Base-by-base conservation (phyloP, 257 asterid species). In the Paulownia fortunei region DNA sequence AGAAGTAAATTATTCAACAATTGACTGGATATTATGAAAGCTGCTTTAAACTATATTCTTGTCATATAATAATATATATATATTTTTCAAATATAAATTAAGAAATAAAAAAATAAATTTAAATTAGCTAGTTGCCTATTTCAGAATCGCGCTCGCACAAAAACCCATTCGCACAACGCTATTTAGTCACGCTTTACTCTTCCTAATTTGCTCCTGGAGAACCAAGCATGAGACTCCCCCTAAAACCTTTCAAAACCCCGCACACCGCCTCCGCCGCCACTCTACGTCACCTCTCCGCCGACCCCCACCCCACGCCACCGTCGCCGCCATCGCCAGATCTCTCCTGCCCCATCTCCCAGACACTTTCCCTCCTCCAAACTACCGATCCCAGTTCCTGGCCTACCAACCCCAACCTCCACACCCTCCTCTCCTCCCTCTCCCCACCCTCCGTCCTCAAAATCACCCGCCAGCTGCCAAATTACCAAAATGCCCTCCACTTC, bases 401-500 rank as follows among this genome's bases (percentile, higher is more conserved):
- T 47, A 24, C 85, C 76, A 77, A 81, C 73, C 27, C 91, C 36
- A 63, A 76, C 60, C 91, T 94, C 83, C 71, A 27, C 79, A 66
- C 83, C 37, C 89, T 91, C 74, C 89, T 94, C 70, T 68, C 85
- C 83, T 34, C 86, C 76, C 88, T 81, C 42, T 37, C 86, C n/a
- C 89, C 96, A 11, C 74, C 34, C 46, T 67, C 88, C 55, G 59
- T 91, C 73, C 94, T 91, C 79, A 85, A 69, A 64, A 66, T 94
- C 73, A 72, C 91, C 63, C 97, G 98, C 73, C 90, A 77, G 62
- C 86, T 94, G 80, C 93, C 92, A 0, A 80, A 86, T 75, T 86
- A 77, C 72, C 77, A 76, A 37, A 84, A 83, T 80, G 92, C 94
- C 63, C 86, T 91, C 77, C 81, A 84, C 6, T 88, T 94, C 80